Percentiles rank a stretch among this genome's conserved stretches.
Conservation (phyloP, 768 basidiomycete species). For the Pleurotus salmoneostramineus region DNA sequence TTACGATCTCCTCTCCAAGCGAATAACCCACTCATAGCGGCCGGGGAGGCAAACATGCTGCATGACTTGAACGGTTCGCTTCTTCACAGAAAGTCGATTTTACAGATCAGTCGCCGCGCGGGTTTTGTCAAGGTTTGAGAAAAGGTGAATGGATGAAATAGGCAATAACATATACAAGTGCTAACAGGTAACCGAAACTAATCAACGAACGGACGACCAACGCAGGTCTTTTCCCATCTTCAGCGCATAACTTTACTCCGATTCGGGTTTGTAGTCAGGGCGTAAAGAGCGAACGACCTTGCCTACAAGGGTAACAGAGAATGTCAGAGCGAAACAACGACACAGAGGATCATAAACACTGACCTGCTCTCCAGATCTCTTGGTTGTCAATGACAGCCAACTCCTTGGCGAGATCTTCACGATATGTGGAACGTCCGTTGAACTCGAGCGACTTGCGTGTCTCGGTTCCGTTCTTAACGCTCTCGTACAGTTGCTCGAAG, state of each 20-base stretch:
- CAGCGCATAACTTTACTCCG: slow-evolving; percentile 21
- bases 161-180: no score
- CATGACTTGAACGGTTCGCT: no score
- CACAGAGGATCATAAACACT: background rate
- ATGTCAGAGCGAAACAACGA: background rate
- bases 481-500: slow-evolving; percentile 93
- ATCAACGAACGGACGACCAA: no score
- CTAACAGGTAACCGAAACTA: no score
- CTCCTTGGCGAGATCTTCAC: slow-evolving; percentile 89
- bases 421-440: slow-evolving; percentile 90
- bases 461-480: slow-evolving; percentile 93
- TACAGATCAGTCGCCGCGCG: no score
- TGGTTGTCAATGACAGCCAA: slow-evolving; percentile 94
- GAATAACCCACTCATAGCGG: no score
- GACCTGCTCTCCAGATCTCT: slow-evolving; percentile 96
- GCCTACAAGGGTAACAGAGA: slow-evolving; percentile 36
- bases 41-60: no score
- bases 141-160: no score
- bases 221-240: background rate
- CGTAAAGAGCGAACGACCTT: slow-evolving; percentile 89
- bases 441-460: slow-evolving; percentile 96
- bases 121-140: no score
- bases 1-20: no score
- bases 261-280: slow-evolving; percentile 77
- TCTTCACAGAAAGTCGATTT: no score